Base-by-base conservation (phyloP, 2,329 filamentous ascomycete genomes). In the Pseudocercospora musae region DNA sequence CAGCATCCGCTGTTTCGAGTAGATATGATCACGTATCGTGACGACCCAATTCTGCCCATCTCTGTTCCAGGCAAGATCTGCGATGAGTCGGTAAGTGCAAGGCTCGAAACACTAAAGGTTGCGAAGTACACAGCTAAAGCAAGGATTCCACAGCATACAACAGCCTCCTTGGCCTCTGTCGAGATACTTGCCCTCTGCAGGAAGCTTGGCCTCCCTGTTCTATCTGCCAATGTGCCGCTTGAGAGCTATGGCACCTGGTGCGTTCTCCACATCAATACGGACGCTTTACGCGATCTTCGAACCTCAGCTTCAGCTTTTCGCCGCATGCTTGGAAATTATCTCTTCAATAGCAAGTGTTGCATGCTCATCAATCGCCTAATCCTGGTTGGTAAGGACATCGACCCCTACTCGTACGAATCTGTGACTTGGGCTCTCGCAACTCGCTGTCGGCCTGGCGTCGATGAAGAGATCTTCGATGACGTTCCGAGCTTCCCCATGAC, bases 21-120 rank as follows among this genome's bases (percentile, higher is more conserved):
- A 20, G 74, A 81, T 59, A 66, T 66, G 9, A 83, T 84, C 65
- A 83, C 81, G 0, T 76, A 84, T 65, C 77, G 81, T 5, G 75
- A 79, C 31, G 71, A 80, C 54, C 70, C 81, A 3, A 84, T 84
- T 53, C 65, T 83, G 4, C 81, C 81, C 0, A 74, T 83, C 50
- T 82, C 74, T 0, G 62, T 68, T 6, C 75, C 73, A 18, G 81
- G 81, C 3, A 70, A 77, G 9, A 60, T 80, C 1, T 79, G 78
- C 0, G 80, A 83, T 61, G 80, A 82, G 60, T 79, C 78, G 29
- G 54, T 57, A 37, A 57, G 54, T 46, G 27, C 3, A 33, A 33
- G 31, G 2, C 31, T 33, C 1, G 5, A 33, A 33, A 3, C 11
- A 13, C 31, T 33, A 4, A 10, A 33, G 3, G 5, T 4, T 33